Evolutionary conservation across 148 eudicot genomes (phyloP).

Genomic region (Fagopyrum homotropicum): DNA sequence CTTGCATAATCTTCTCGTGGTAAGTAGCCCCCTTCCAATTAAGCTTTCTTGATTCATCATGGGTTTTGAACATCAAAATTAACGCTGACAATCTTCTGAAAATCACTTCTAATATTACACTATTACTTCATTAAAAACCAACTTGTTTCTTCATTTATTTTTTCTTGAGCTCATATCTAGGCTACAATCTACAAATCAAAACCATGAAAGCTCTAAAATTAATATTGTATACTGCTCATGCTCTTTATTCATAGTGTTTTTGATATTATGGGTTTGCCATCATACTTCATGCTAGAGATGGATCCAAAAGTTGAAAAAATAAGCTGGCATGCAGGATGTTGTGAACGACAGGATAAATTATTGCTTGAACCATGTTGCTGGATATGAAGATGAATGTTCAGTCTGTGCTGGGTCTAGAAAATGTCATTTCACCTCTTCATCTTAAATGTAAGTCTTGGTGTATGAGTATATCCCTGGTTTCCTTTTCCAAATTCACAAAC

Average conservation of each 20-base stretch:
- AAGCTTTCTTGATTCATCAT: not conserved
- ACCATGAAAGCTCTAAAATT: not conserved
- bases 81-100: not conserved
- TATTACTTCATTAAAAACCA: not conserved
- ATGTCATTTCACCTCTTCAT: constrained; percentile 36
- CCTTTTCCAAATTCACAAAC: not conserved
- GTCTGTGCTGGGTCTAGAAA: constrained; percentile 82
- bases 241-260: not conserved
- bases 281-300: not conserved
- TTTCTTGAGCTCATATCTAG: not conserved
- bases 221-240: not conserved
- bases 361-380: constrained; percentile 80
- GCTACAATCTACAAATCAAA: not conserved
- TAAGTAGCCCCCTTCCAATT: constrained; percentile 18
- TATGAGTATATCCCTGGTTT: not conserved
- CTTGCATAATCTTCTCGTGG: constrained; percentile 79
- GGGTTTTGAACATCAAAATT: not conserved
- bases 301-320: not conserved
- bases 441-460: not conserved
- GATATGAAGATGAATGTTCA: constrained; percentile 67
- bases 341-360: constrained; percentile 71
- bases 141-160: not conserved
- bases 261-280: not conserved
- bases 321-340: constrained; percentile 49
- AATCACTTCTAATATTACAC: not conserved